phyloP scores from a whole-genome alignment of 352 stramenopile species.

The Phytophthora niederhauseri region DNA sequence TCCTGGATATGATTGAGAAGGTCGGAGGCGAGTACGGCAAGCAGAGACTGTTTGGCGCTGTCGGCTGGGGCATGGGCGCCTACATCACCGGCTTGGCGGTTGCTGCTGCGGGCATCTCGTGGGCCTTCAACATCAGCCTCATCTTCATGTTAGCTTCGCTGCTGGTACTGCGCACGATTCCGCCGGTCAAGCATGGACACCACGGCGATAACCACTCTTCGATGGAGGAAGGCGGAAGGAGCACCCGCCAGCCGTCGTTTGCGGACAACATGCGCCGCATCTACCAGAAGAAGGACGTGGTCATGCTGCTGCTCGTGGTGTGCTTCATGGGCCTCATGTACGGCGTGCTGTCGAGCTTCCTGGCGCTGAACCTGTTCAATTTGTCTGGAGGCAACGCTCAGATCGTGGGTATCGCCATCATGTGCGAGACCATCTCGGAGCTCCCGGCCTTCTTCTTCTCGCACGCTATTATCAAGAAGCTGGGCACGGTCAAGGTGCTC shows the following conservation, averaged over 20 bases:
- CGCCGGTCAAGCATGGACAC: constrained; percentile 44
- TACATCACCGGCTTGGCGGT: constrained; percentile 69
- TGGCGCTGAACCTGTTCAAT: constrained; percentile 79
- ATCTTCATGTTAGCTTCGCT: constrained; percentile 57
- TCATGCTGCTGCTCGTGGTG: constrained; percentile 66
- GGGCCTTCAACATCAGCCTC: constrained; percentile 69
- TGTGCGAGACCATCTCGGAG: constrained; percentile 53
- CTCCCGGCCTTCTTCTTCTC: constrained; percentile 80
- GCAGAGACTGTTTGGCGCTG: constrained; percentile 73
- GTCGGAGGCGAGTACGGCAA: constrained; percentile 82
- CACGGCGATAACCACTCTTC: constrained; percentile 32
- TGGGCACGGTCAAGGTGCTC: constrained; percentile 66
- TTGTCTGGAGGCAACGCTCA: constrained; percentile 62
- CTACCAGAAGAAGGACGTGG: constrained; percentile 48
- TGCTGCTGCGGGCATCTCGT: constrained; percentile 57
- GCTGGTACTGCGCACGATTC: constrained; percentile 56
- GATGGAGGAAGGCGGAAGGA: constrained; percentile 30
- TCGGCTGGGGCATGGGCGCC: constrained; percentile 58
- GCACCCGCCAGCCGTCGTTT: constrained; percentile 19
- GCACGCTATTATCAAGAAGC: constrained; percentile 60
- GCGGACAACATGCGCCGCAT: constrained; percentile 34
- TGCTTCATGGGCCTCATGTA: constrained; percentile 81
- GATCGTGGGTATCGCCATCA: constrained; percentile 69
- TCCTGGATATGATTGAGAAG: constrained; percentile 67
- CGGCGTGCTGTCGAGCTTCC: constrained; percentile 72